Conservation (phyloP, 495 filamentous ascomycete genomes). For the Penicillium alfredii region DNA sequence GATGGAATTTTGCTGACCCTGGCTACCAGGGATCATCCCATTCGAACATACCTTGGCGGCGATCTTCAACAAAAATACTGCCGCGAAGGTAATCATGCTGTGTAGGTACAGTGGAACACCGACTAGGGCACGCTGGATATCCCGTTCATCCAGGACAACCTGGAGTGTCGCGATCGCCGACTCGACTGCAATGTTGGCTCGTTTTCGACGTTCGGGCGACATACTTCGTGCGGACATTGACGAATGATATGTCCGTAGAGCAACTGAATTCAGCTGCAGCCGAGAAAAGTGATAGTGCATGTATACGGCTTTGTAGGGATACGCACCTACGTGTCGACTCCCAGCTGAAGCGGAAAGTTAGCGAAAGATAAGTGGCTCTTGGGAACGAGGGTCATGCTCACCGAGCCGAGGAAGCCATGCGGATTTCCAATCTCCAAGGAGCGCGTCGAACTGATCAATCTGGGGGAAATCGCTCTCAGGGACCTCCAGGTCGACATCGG, state of each 20-base stretch:
- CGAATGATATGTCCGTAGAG: slow-evolving; percentile 49
- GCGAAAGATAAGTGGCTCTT: too few relatives aligned
- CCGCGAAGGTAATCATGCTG: slow-evolving; percentile 53
- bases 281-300: slow-evolving; percentile 52
- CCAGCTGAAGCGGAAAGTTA: too few relatives aligned
- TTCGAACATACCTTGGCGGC: slow-evolving; percentile 40
- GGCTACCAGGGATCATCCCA: slow-evolving; percentile 15
- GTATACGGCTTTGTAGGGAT: slow-evolving; percentile 47
- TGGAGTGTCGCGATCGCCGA: slow-evolving; percentile 47
- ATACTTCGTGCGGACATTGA: slow-evolving; percentile 42
- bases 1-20: slow-evolving; percentile 38
- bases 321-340: slow-evolving; percentile 47
- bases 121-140: slow-evolving; percentile 45
- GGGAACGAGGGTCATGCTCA: slow-evolving; percentile 18
- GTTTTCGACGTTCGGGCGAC: slow-evolving; percentile 47
- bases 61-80: slow-evolving; percentile 51
- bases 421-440: slow-evolving; percentile 41
- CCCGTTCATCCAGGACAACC: slow-evolving; percentile 44
- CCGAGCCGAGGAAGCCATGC: slow-evolving; percentile 46
- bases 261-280: slow-evolving; percentile 53
- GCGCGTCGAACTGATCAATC: slow-evolving; percentile 40
- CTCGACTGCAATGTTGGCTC: slow-evolving; percentile 49
- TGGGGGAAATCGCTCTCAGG: slow-evolving; percentile 39
- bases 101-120: slow-evolving; percentile 50
- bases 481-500: slow-evolving; percentile 50